Evolutionary conservation across 106 monocot species (phyloP).

Genomic region (Phalaenopsis aphrodite): DNA sequence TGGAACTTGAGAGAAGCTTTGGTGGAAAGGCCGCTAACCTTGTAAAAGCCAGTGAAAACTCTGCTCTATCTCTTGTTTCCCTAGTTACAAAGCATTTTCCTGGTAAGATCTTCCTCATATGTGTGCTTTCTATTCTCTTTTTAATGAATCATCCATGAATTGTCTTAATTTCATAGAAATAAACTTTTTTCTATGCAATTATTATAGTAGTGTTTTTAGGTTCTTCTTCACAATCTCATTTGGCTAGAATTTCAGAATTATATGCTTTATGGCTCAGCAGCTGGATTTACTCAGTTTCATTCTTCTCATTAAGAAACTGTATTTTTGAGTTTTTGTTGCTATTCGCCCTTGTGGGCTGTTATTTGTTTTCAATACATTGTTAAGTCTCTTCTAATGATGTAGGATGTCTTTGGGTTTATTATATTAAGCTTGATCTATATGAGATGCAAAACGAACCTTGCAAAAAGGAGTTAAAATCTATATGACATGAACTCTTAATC

Average conservation of each 20-base stretch:
- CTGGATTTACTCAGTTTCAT: neutral
- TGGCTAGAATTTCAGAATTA: neutral
- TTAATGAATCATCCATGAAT: neutral
- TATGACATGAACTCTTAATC: too few relatives aligned
- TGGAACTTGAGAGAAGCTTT: constrained; percentile 82
- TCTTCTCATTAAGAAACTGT: neutral
- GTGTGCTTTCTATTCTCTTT: neutral
- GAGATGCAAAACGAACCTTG: too few relatives aligned
- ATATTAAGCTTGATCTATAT: too few relatives aligned
- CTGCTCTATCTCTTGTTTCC: constrained; percentile 71
- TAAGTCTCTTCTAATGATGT: too few relatives aligned
- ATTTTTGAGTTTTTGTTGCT: neutral
- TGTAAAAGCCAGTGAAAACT: constrained; percentile 66
- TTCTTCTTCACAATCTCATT: neutral
- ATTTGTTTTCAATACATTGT: too few relatives aligned
- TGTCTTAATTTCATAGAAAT: neutral
- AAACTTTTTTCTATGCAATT: neutral
- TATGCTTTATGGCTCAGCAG: neutral
- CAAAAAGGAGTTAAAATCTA: too few relatives aligned
- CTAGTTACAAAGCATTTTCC: constrained; percentile 79
- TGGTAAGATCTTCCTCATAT: constrained; percentile 31
- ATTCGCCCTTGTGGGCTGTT: too few relatives aligned
- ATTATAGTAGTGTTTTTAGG: neutral
- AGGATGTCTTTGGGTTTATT: too few relatives aligned
- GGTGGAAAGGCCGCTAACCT: constrained; percentile 80